phyloP scores from a whole-genome alignment of 345 rosid species.

The Eucalyptus lansdowneana region DNA sequence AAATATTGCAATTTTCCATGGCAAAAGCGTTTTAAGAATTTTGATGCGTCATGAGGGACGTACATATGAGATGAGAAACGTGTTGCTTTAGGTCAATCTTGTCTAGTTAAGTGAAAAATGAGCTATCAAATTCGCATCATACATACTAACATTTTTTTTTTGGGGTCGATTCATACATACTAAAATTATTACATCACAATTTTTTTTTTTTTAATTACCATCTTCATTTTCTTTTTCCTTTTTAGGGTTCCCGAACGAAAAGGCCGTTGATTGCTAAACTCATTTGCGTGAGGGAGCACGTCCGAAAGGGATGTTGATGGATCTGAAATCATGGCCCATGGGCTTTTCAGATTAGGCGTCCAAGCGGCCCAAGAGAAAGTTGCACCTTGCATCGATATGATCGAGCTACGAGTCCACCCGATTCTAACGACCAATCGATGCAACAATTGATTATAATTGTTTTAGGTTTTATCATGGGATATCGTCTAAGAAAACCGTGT shows the following conservation, averaged over 20 bases:
- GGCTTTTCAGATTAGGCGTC: not conserved
- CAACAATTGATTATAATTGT: not conserved
- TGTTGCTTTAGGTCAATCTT: not conserved
- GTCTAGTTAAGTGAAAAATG: not conserved
- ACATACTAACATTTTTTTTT: not conserved
- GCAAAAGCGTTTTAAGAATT: not conserved
- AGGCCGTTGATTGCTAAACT: not conserved
- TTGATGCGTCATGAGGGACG: rapidly evolving
- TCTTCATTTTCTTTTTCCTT: not conserved
- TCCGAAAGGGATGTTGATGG: not conserved
- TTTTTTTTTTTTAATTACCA: not conserved
- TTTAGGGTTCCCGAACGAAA: not conserved
- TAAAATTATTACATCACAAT: not conserved
- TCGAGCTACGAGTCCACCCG: not conserved
- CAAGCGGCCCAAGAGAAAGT: not conserved
- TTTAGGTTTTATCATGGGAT: not conserved
- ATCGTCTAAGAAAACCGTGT: not conserved
- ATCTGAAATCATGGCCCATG: not conserved
- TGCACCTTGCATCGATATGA: not conserved
- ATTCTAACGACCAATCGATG: not conserved
- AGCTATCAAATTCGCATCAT: not conserved
- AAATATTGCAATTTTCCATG: not conserved
- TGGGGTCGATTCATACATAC: not conserved
- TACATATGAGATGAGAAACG: not conserved
- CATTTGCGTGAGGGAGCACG: not conserved